Conservation (phyloP, 768 basidiomycete species). For the Tulasnella sp. region DNA sequence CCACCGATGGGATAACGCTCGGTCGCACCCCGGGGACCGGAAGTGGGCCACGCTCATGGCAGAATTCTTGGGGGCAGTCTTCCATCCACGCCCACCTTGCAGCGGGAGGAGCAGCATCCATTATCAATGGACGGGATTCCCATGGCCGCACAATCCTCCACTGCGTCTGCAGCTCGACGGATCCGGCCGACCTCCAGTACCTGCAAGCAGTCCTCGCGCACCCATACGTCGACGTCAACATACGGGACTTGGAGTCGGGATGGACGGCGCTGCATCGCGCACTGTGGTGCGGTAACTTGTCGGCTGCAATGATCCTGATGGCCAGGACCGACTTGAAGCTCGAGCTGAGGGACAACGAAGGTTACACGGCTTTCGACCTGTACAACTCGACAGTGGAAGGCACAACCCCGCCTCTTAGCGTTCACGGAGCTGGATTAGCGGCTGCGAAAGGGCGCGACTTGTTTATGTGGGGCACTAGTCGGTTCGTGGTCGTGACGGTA, state of each 20-base stretch:
- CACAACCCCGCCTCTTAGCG: slow-evolving; percentile 48
- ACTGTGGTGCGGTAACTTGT: slow-evolving; percentile 71
- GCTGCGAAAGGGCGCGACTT: slow-evolving; percentile 48
- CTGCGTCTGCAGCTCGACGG: slow-evolving; percentile 64
- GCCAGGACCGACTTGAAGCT: slow-evolving; percentile 69
- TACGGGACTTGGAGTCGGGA: slow-evolving; percentile 74
- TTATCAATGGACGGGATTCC: slow-evolving; percentile 69
- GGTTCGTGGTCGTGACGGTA: slow-evolving; percentile 38
- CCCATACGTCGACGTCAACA: slow-evolving; percentile 71
- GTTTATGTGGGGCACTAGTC: slow-evolving; percentile 84
- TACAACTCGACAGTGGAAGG: slow-evolving; percentile 85
- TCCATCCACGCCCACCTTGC: slow-evolving; percentile 21
- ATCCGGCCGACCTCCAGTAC: slow-evolving; percentile 66
- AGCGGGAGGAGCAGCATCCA: slow-evolving; percentile 33
- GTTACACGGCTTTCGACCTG: slow-evolving; percentile 86
- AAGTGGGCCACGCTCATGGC: slow-evolving; percentile 44
- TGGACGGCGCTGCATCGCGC: slow-evolving; percentile 92
- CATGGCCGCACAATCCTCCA: slow-evolving; percentile 78
- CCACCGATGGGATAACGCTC: slow-evolving; percentile 43
- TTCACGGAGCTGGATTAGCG: slow-evolving; percentile 35
- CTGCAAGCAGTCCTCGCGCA: slow-evolving; percentile 70
- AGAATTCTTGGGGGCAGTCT: slow-evolving; percentile 17
- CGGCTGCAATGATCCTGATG: slow-evolving; percentile 66
- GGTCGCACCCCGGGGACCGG: slow-evolving; percentile 39
- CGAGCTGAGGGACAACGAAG: slow-evolving; percentile 74